These are phyloP conservation scores for Megacollybia marginata DNA, from an alignment of 768 basidiomycete genomes.

Conservation along the genomic window DNA sequence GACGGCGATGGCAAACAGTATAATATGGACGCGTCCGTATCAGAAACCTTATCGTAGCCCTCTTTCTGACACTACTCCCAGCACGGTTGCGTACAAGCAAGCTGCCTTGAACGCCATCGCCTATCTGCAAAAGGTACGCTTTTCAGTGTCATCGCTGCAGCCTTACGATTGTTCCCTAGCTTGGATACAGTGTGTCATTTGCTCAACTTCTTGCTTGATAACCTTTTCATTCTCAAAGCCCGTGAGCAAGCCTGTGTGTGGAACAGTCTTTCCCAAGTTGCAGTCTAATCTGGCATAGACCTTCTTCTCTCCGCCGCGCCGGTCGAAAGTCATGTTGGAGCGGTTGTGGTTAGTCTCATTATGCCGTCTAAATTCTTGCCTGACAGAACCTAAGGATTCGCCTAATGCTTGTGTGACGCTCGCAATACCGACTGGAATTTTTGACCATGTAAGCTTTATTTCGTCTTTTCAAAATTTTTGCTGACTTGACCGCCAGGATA, in stretches of 20 bases:
- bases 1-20: constrained; percentile 72
- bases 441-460: constrained; percentile 47
- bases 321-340: constrained; percentile 63
- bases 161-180: constrained; percentile 23
- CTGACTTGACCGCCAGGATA: constrained; percentile 37
- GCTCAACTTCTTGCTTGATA: background rate
- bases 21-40: constrained; percentile 64
- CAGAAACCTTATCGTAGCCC: background rate
- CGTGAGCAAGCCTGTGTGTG: constrained; percentile 67
- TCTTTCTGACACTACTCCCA: background rate
- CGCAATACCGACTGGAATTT: constrained; percentile 70
- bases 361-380: constrained; percentile 14
- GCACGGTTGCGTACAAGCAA: constrained; percentile 74
- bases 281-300: constrained; percentile 26
- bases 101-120: constrained; percentile 71
- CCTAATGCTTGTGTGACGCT: constrained; percentile 76
- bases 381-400: constrained; percentile 40
- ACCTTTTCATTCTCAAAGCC: constrained; percentile 27
- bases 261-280: background rate
- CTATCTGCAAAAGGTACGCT: constrained; percentile 56
- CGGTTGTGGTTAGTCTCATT: constrained; percentile 41
- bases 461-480: background rate
- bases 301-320: constrained; percentile 64
- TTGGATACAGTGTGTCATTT: constrained; percentile 58
- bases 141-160: background rate